phyloP scores from a whole-genome alignment of 2,329 filamentous ascomycete genomes.

The Ophiostoma novo-ulmi region DNA sequence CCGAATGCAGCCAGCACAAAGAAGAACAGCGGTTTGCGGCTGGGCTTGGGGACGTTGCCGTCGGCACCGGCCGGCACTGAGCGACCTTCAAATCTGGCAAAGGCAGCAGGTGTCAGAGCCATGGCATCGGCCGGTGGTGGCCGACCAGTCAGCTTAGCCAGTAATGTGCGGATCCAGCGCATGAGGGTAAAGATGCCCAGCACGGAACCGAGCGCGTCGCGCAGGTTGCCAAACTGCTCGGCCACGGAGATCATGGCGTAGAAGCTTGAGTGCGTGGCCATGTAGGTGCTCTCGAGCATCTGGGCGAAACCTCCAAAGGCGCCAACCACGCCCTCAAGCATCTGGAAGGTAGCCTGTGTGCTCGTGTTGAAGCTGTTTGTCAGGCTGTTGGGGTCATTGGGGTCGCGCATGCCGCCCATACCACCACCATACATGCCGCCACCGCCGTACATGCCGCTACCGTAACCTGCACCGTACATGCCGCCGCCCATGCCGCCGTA shows the following conservation, averaged over 20 bases:
- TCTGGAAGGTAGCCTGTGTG: slow-evolving; percentile 94
- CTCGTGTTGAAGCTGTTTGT: slow-evolving; percentile 94
- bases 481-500: slow-evolving; percentile 41
- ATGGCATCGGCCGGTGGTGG: slow-evolving; percentile 83
- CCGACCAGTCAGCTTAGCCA: slow-evolving; percentile 88
- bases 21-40: slow-evolving; percentile 92
- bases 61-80: slow-evolving; percentile 46
- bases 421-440: slow-evolving; percentile 51
- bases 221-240: slow-evolving; percentile 90
- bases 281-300: slow-evolving; percentile 99
- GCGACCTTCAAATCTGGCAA: slow-evolving; percentile 80
- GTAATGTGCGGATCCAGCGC: slow-evolving; percentile 85
- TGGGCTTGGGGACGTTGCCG: slow-evolving; percentile 66
- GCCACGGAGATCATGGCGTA: slow-evolving; percentile 99
- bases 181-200: slow-evolving; percentile 93
- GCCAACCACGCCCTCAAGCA: slow-evolving; percentile 94
- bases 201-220: slow-evolving; percentile 87
- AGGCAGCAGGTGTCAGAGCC: slow-evolving; percentile 82
- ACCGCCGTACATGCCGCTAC: slow-evolving; percentile 31
- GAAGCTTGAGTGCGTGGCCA: slow-evolving; percentile 98
- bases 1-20: slow-evolving; percentile 93
- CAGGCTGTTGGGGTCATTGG: slow-evolving; percentile 86
- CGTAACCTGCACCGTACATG: slow-evolving; percentile 41
- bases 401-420: slow-evolving; percentile 47
- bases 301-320: slow-evolving; percentile 97